These are phyloP conservation scores for Nepenthes mirabilis DNA, from an alignment of 148 eudicot genomes.

Conservation along the genomic window DNA sequence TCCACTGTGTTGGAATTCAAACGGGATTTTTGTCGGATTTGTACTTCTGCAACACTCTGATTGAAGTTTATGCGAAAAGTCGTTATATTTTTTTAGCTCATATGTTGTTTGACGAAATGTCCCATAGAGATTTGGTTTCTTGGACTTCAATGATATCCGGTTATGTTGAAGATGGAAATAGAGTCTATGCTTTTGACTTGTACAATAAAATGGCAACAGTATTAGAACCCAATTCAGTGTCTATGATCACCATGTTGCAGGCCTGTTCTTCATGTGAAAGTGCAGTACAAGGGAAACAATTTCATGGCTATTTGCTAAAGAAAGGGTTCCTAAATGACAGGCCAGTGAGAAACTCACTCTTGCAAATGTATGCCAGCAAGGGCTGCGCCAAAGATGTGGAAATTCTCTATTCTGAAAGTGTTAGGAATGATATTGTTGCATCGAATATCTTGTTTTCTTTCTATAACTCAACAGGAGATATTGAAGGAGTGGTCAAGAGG, in stretches of 20 bases:
- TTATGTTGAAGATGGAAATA: constrained; percentile 23
- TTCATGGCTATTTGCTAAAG: constrained; percentile 34
- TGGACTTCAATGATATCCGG: constrained; percentile 54
- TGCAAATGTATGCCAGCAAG: constrained; percentile 25
- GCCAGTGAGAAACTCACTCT: constrained; percentile 32
- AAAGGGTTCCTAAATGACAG: constrained; percentile 20
- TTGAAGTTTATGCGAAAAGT: constrained; percentile 29
- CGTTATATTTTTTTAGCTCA: constrained; percentile 1
- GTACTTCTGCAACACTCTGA: constrained; percentile 35
- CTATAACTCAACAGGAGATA: constrained; percentile 17
- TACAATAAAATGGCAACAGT: constrained; percentile 20
- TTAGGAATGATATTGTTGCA: constrained; percentile 30
- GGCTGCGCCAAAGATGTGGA: constrained; percentile 21
- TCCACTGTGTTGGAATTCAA: constrained; percentile 17
- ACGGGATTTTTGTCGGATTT: constrained; percentile 22
- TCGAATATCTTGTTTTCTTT: constrained; percentile 45
- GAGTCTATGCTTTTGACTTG: constrained; percentile 16
- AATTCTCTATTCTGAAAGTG: constrained; percentile 21
- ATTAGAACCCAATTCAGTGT: constrained; percentile 36
- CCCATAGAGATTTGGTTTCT: constrained; percentile 42
- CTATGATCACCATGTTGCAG: constrained; percentile 39
- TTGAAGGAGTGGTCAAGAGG: constrained; percentile 4
- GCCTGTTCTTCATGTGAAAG: constrained; percentile 19
- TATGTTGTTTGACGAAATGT: constrained; percentile 57
- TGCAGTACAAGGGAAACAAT: constrained; percentile 25